phyloP scores from a whole-genome alignment of 768 basidiomycete species.

The Porphyrellus cyaneotinctus region DNA sequence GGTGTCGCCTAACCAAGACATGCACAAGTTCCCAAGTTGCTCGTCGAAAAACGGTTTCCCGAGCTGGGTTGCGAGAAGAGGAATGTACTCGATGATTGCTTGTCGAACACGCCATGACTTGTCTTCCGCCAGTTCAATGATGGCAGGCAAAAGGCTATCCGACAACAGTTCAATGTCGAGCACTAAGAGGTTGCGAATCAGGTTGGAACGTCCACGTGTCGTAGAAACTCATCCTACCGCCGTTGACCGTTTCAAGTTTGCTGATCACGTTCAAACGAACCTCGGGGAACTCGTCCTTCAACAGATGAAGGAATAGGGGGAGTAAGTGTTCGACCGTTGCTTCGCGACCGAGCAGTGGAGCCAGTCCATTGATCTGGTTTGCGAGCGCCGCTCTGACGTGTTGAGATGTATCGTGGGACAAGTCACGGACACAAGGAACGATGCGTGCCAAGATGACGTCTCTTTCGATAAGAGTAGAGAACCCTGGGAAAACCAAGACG shows the following conservation, averaged over 20 bases:
- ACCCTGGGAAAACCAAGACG: slow-evolving; percentile 53
- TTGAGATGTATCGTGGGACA: slow-evolving; percentile 91
- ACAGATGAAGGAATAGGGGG: slow-evolving; percentile 90
- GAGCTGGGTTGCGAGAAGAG: slow-evolving; percentile 96
- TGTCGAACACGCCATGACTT: slow-evolving; percentile 99
- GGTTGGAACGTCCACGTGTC: not conserved
- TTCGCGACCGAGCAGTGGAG: slow-evolving; percentile 89
- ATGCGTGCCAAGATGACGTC: slow-evolving; percentile 91
- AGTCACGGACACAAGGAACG: slow-evolving; percentile 90
- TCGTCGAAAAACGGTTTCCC: slow-evolving; percentile 98
- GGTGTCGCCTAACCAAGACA: slow-evolving; percentile 98
- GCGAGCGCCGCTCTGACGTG: slow-evolving; percentile 97
- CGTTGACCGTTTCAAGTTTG: slow-evolving; percentile 94
- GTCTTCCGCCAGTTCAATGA: slow-evolving; percentile 97
- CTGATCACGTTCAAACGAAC: slow-evolving; percentile 97
- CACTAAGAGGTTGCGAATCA: slow-evolving; percentile 46
- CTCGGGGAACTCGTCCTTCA: slow-evolving; percentile 99
- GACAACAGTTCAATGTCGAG: slow-evolving; percentile 95
- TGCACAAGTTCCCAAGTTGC: slow-evolving; percentile 92
- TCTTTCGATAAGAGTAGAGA: slow-evolving; percentile 88
- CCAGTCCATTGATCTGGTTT: slow-evolving; percentile 93
- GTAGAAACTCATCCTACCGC: slow-evolving; percentile 49
- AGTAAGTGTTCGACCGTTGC: slow-evolving; percentile 95
- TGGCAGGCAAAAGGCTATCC: slow-evolving; percentile 93
- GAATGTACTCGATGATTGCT: slow-evolving; percentile 99